A percentile compares a stretch with the other conserved stretches of the same genome.
Evolutionary conservation across 2,329 filamentous ascomycete genomes (phyloP).

Genomic region (Trichophaea hybrida): DNA sequence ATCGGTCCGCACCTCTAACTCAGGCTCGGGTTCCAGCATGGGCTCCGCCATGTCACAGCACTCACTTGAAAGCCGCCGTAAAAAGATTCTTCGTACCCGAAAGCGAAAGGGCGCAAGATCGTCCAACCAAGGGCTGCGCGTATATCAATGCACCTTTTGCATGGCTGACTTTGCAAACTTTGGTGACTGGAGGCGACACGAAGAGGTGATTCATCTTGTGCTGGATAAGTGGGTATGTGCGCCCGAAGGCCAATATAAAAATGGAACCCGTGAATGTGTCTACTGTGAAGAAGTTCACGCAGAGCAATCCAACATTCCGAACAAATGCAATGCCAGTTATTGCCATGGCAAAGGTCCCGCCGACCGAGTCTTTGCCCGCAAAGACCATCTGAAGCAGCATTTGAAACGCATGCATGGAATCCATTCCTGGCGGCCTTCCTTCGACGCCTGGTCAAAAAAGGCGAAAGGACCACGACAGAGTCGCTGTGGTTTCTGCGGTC

Average conservation of each 20-base stretch:
- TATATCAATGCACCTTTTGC: conserved; percentile 7
- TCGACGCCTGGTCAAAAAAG: conserved; percentile 1
- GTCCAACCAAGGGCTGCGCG: not conserved
- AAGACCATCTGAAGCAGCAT: conserved; percentile 9
- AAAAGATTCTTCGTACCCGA: not conserved
- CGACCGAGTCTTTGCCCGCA: conserved; percentile 3
- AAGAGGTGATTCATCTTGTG: conserved; percentile 3
- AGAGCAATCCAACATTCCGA: not conserved
- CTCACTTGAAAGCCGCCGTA: conserved; percentile 1
- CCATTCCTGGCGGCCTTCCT: not conserved
- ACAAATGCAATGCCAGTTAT: conserved; percentile 3
- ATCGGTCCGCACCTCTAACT: not conserved
- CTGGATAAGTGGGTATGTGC: conserved; percentile 5
- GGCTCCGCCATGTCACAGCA: conserved; percentile 5
- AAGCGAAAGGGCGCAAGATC: not conserved
- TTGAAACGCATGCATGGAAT: conserved; percentile 5
- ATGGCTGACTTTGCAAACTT: conserved; percentile 7
- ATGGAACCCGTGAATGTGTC: conserved; percentile 1
- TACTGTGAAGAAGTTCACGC: conserved; percentile 4
- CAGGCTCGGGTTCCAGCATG: conserved; percentile 1
- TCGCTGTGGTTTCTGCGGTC: conserved; percentile 4
- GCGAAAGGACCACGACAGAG: not conserved
- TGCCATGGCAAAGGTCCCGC: not conserved
- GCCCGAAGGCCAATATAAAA: conserved; percentile 1
- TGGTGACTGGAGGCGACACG: conserved; percentile 6